Percentiles rank a stretch among this genome's conserved stretches.
These are phyloP conservation scores for Xylariales sp. DNA, from an alignment of 2,329 filamentous ascomycete genomes.

Conservation along the genomic window DNA sequence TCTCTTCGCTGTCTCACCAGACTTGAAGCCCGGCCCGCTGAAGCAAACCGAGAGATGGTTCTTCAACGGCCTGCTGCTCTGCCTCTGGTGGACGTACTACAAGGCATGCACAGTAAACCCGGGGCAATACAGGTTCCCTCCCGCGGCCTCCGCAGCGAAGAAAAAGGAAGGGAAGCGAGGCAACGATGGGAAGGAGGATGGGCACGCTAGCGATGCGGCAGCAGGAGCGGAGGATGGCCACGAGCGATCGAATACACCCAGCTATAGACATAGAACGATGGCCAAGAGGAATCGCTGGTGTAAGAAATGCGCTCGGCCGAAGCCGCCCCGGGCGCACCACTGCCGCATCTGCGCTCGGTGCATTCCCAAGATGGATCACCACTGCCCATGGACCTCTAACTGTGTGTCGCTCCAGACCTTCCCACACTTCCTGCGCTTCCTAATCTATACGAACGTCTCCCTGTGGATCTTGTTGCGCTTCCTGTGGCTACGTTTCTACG, in stretches of 20 bases:
- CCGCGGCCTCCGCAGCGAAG: constrained; percentile 6
- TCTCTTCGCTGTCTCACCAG: constrained; percentile 58
- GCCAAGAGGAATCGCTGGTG: constrained; percentile 56
- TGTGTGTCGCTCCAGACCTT: constrained; percentile 80
- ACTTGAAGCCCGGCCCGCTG: constrained; percentile 58
- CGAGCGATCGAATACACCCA: constrained; percentile 6
- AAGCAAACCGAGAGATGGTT: constrained; percentile 49
- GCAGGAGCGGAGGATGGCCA: constrained; percentile 1
- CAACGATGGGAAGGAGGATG: constrained; percentile 7
- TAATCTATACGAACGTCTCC: constrained; percentile 62
- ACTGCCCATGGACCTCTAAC: constrained; percentile 81
- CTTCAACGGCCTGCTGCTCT: constrained; percentile 63
- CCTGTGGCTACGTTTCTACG: constrained; percentile 52
- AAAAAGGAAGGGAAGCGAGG: constrained; percentile 5
- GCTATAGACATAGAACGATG: background rate
- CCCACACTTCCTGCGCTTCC: constrained; percentile 77
- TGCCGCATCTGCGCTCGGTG: constrained; percentile 72
- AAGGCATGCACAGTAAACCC: constrained; percentile 53
- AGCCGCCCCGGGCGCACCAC: constrained; percentile 76
- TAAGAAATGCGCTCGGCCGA: constrained; percentile 68
- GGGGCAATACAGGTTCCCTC: constrained; percentile 46
- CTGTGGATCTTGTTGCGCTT: constrained; percentile 60
- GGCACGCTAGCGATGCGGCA: background rate
- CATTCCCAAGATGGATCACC: constrained; percentile 79
- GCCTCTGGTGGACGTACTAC: constrained; percentile 68